Evolutionary conservation across 1,284 basidiomycete species (phyloP), one percentile per base, ranked within the genome.

Genomic region (Schizopora paradoxa): DNA sequence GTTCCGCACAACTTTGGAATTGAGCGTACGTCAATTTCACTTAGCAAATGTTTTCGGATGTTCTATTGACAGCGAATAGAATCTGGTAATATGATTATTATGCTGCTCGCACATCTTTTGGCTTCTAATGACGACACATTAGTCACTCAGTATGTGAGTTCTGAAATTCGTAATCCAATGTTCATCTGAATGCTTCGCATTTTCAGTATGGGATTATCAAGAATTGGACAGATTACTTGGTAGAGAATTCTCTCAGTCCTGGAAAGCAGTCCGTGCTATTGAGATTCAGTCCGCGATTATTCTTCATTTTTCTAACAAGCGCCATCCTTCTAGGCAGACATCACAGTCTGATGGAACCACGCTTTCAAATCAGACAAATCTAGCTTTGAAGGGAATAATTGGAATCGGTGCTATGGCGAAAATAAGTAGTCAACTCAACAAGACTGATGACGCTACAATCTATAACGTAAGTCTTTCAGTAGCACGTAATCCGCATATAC

Each of bases 381-480:
- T 70, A 5, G 66, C 62, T 11, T 42, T 72, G 41, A 70, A 70
- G 47, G 67, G 67, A 0, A 69, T 72, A 35, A 57, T 69, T 22
- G 69, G 62, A 2, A 61, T 70, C 21, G 52, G 61, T 35, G 65
- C 67, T 3, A 70, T 70, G 69, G 54, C 61, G 1, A 56, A 62
- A 42, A 69, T 72, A 34, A 66, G 62, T 41, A 43, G 58, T 8
- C 57, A 57, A 2, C 40, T 63, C 8, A 57, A 57, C 0, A 43
- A 58, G n/a, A 13, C 46, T 0, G 47, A 42, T 6, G 58, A 60
- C 40, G 54, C 58, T 8, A 40, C 52, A 14, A 45, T 51, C 5
- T 68, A 66, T 43, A 41, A 41, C 25, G 66, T 68, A 27, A 8
- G 52, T 23, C 35, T 10, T 23, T 6, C 13, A 8, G 14, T 5